Evolutionary conservation across 192 early-diverging fungal genomes (phyloP).

Genomic region (Cladochytrium replicatum): DNA sequence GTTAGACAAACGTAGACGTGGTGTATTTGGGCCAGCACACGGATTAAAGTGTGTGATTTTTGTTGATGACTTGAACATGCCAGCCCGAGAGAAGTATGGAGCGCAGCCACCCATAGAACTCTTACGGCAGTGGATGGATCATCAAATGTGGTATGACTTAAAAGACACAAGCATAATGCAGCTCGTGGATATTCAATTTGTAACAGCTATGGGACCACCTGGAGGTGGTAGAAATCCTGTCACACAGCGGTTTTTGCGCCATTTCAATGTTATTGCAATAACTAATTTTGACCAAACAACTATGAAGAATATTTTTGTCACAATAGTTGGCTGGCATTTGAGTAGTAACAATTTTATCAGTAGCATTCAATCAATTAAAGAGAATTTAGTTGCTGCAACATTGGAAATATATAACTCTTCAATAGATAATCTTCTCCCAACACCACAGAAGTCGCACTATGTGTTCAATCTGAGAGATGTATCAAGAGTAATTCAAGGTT

Average conservation of each 20-base stretch:
- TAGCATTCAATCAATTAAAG: conserved; percentile 23
- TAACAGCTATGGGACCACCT: conserved; percentile 50
- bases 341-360: conserved; percentile 27
- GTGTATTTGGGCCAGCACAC: conserved; percentile 45
- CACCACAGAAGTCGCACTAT: conserved; percentile 50
- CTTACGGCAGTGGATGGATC: conserved; percentile 51
- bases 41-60: conserved; percentile 47
- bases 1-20: conserved; percentile 42
- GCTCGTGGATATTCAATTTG: conserved; percentile 46
- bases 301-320: conserved; percentile 44
- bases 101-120: conserved; percentile 48
- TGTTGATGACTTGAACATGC: conserved; percentile 58
- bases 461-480: conserved; percentile 52
- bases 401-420: conserved; percentile 39
- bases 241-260: conserved; percentile 42
- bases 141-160: conserved; percentile 39
- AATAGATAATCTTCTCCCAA: conserved; percentile 45
- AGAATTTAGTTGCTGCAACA: conserved; percentile 29
- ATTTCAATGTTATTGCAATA: conserved; percentile 46
- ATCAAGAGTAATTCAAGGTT: conserved; percentile 45
- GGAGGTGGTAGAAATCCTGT: conserved; percentile 49
- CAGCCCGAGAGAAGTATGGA: conserved; percentile 49
- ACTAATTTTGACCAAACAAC: conserved; percentile 43
- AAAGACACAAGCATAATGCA: conserved; percentile 50
- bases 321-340: conserved; percentile 50